A percentile compares a stretch with the other conserved stretches of the same genome.
These are phyloP conservation scores for Xylaria palmicola DNA, from an alignment of 495 filamentous ascomycete species.

Conservation along the genomic window DNA sequence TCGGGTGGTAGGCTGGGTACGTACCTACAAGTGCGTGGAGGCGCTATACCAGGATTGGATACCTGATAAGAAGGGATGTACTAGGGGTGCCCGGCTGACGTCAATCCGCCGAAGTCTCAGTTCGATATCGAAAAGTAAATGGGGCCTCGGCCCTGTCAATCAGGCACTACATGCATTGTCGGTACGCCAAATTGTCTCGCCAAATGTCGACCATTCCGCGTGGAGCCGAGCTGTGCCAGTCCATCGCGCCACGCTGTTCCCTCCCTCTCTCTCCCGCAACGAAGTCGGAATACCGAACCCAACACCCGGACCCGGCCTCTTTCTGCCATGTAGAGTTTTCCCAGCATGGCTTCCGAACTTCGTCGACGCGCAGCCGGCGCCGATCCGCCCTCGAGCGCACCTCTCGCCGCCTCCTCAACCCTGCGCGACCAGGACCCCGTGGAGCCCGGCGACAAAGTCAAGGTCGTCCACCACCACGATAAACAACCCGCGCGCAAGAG, in stretches of 20 bases:
- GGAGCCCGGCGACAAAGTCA: constrained; percentile 42
- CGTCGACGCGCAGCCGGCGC: constrained; percentile 46
- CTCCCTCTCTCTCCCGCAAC: background rate
- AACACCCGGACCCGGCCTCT: background rate
- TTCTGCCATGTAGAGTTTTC: constrained; percentile 22
- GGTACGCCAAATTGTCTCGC: too few relatives aligned
- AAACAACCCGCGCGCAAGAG: constrained; percentile 59
- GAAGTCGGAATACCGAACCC: background rate
- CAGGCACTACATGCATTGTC: constrained; percentile 8
- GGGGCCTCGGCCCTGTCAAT: constrained; percentile 12
- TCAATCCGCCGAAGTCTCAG: constrained; percentile 16
- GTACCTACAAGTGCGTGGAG: background rate
- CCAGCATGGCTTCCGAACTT: constrained; percentile 45
- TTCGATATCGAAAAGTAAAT: constrained; percentile 22
- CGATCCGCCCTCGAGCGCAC: constrained; percentile 25
- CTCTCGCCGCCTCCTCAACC: constrained; percentile 18
- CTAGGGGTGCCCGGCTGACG: constrained; percentile 2
- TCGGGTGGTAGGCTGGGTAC: too few relatives aligned
- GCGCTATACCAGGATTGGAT: background rate
- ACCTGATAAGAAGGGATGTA: constrained; percentile 1
- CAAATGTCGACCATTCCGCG: too few relatives aligned
- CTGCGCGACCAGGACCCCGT: constrained; percentile 45
- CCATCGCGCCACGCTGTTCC: background rate
- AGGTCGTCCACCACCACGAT: constrained; percentile 44
- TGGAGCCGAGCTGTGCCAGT: background rate